Conservation (phyloP, 371 early-diverging fungal species). For the Phascolomyces articulosus region DNA sequence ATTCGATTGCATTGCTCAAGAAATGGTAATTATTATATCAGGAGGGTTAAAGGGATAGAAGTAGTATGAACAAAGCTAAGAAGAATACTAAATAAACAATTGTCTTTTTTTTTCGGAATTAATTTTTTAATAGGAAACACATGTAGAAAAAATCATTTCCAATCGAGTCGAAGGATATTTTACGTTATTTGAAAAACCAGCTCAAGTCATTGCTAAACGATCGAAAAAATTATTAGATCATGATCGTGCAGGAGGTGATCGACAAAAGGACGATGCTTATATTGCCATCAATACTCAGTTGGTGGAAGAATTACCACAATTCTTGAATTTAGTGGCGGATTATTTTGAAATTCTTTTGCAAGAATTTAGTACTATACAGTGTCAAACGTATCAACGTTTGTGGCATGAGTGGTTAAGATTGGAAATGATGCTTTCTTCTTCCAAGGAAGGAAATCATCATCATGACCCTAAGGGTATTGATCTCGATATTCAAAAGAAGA, state of each 20-base stretch:
- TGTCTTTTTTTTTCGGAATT: too few species aligned
- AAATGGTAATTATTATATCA: conserved; percentile 13
- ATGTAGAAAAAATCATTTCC: conserved; percentile 19
- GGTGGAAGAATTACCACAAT: conserved; percentile 69
- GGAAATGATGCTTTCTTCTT: not conserved
- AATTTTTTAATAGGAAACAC: not conserved
- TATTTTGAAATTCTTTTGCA: conserved; percentile 58
- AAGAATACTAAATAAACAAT: too few species aligned
- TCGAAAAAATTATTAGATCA: conserved; percentile 66
- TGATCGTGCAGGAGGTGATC: conserved; percentile 59
- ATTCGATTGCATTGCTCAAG: conserved; percentile 14
- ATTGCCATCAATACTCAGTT: conserved; percentile 68
- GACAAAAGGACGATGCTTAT: conserved; percentile 54
- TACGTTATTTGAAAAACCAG: conserved; percentile 58
- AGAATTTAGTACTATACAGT: conserved; percentile 58
- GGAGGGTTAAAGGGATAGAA: too few species aligned
- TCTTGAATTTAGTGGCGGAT: conserved; percentile 53
- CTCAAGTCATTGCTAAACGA: conserved; percentile 68
- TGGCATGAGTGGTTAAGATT: conserved; percentile 17
- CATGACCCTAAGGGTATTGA: too few species aligned
- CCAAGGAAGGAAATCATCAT: too few species aligned
- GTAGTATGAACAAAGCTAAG: too few species aligned
- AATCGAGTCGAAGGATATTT: conserved; percentile 47
- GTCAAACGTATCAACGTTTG: conserved; percentile 27
- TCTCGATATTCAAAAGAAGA: not conserved